These are phyloP conservation scores for Rhizoclosmatium globosum DNA, from an alignment of 192 early-diverging fungal species.

Conservation along the genomic window DNA sequence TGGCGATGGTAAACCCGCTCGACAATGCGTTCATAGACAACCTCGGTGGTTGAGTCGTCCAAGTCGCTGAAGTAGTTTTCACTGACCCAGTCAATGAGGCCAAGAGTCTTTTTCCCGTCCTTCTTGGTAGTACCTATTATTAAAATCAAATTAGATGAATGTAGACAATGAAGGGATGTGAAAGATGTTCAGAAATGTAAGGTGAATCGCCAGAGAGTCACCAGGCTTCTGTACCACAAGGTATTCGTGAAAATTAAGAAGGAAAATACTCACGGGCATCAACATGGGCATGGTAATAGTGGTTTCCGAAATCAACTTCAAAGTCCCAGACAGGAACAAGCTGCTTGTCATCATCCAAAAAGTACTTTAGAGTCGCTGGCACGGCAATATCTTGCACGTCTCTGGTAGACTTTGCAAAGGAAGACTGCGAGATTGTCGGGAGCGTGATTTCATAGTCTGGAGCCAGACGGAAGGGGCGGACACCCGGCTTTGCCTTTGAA, in stretches of 20 bases:
- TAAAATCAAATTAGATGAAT: no score
- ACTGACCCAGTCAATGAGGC: conserved; percentile 87
- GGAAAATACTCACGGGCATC: conserved; percentile 36
- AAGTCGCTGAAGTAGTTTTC: conserved; percentile 6
- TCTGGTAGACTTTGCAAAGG: not conserved
- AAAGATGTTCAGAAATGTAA: not conserved
- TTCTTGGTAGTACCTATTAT: not conserved
- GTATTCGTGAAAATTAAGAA: no score
- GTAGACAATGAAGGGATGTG: no score
- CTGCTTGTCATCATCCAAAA: conserved; percentile 63
- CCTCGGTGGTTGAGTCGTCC: not conserved
- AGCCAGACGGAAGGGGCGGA: conserved; percentile 23
- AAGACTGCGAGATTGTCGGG: not conserved
- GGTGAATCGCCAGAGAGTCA: not conserved
- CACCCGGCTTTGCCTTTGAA: not conserved
- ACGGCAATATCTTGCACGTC: conserved; percentile 32
- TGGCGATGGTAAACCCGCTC: conserved; percentile 8
- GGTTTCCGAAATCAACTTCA: conserved; percentile 76
- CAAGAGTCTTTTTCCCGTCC: conserved; percentile 64
- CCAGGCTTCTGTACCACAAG: no score
- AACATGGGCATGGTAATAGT: conserved; percentile 83
- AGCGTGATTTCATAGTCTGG: conserved; percentile 33
- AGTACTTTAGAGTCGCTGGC: conserved; percentile 68
- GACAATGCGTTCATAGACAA: conserved; percentile 28
- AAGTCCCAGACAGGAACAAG: conserved; percentile 85